Evolutionary conservation across 345 rosid species (phyloP).

Genomic region (Rhodomyrtus tomentosa): DNA sequence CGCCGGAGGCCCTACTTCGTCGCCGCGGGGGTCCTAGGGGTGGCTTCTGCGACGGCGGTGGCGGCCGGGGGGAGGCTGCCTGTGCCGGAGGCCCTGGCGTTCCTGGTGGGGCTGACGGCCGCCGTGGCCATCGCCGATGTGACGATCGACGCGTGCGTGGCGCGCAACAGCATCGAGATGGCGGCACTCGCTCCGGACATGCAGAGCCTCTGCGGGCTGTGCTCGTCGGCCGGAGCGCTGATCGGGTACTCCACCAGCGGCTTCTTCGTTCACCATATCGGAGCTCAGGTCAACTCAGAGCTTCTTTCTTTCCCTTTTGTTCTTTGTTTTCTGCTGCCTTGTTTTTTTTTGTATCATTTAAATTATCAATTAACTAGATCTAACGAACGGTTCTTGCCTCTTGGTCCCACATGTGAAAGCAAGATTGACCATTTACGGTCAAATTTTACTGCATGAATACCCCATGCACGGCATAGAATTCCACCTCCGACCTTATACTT

Average conservation of each 20-base stretch:
- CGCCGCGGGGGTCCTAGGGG: constrained; percentile 52
- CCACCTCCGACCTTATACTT: no score
- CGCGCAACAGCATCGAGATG: constrained; percentile 51
- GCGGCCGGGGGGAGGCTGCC: constrained; percentile 36
- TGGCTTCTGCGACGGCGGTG: constrained; percentile 37
- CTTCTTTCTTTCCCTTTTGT: not conserved
- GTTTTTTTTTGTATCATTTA: not conserved
- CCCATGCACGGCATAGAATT: not conserved
- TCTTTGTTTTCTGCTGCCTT: not conserved
- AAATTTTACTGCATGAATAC: not conserved
- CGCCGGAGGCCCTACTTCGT: constrained; percentile 63
- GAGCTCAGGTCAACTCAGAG: constrained; percentile 43
- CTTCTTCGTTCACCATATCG: constrained; percentile 54
- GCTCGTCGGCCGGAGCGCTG: constrained; percentile 73
- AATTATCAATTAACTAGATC: not conserved
- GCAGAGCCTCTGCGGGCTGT: constrained; percentile 72
- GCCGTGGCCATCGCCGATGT: constrained; percentile 79
- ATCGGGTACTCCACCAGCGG: constrained; percentile 66
- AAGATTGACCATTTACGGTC: not conserved
- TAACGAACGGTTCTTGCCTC: not conserved
- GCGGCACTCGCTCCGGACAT: constrained; percentile 62
- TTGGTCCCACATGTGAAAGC: not conserved
- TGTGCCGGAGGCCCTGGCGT: constrained; percentile 38
- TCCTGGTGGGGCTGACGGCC: constrained; percentile 55
- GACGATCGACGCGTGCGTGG: constrained; percentile 82